Evolutionary conservation across 345 rosid species (phyloP).

Genomic region (Rhodamnia argentea): DNA sequence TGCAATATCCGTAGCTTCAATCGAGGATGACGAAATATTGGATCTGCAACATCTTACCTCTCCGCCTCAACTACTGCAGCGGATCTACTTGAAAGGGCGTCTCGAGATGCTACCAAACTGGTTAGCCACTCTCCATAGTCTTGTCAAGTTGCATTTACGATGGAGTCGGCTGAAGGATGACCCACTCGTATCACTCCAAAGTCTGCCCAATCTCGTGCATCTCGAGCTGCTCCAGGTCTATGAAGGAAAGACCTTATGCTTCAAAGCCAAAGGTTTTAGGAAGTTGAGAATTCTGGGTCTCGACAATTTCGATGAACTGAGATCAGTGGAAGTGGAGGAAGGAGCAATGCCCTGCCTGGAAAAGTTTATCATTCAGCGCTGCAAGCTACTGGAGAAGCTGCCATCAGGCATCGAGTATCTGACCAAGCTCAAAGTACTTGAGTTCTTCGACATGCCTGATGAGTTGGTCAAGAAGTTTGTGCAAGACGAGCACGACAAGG

Average conservation of each 20-base stretch:
- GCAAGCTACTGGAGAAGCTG: conserved; percentile 9
- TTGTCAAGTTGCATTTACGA: conserved; percentile 15
- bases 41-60: conserved; percentile 18
- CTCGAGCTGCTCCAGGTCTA: conserved; percentile 21
- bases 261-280: conserved; percentile 15
- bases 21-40: conserved; percentile 11
- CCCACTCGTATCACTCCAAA: conserved; percentile 17
- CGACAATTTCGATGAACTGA: conserved; percentile 16
- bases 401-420: conserved; percentile 21
- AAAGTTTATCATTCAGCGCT: conserved; percentile 19
- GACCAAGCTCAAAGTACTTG: conserved; percentile 15
- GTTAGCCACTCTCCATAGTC: conserved; percentile 12
- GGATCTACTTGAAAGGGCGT: conserved; percentile 21
- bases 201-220: conserved; percentile 22
- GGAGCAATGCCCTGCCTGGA: conserved; percentile 22
- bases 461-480: conserved; percentile 17
- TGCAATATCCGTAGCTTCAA: conserved; percentile 18
- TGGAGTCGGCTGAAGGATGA: conserved; percentile 20
- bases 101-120: conserved; percentile 16
- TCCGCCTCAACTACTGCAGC: conserved; percentile 20
- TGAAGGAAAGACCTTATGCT: conserved; percentile 9
- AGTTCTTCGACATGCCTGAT: conserved; percentile 22
- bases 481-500: conserved; percentile 3
- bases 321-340: conserved; percentile 7
- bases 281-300: conserved; percentile 22